These are phyloP conservation scores for Boletus smithii DNA, from an alignment of 1,284 basidiomycete species.

Conservation along the genomic window DNA sequence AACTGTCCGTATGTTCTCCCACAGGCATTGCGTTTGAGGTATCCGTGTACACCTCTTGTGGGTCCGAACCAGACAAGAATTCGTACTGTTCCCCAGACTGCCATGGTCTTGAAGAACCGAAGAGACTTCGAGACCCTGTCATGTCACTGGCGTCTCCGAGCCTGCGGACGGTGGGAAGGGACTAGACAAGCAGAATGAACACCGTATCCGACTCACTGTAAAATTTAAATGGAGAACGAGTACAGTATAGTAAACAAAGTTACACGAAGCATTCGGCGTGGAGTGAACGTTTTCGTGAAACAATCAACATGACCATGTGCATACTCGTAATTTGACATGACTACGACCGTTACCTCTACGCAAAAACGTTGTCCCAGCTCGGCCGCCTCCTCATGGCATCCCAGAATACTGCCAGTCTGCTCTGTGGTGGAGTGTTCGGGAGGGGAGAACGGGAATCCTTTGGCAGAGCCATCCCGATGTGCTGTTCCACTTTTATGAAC, in stretches of 20 bases:
- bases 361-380: slow-evolving; percentile 71
- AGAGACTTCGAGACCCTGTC: slow-evolving; percentile 13
- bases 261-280: no score
- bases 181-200: background rate
- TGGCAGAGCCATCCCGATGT: slow-evolving; percentile 43
- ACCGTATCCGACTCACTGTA: no score
- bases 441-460: slow-evolving; percentile 39
- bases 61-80: slow-evolving; percentile 17
- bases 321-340: background rate
- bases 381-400: slow-evolving; percentile 57
- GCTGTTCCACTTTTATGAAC: slow-evolving; percentile 48
- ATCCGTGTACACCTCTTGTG: slow-evolving; percentile 12
- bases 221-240: no score
- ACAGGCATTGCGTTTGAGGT: slow-evolving; percentile 5
- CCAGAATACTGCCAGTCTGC: slow-evolving; percentile 63
- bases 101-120: slow-evolving; percentile 13
- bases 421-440: slow-evolving; percentile 28
- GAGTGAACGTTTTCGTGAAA: background rate
- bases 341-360: slow-evolving; percentile 6
- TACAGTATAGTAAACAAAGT: no score
- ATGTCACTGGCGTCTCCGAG: slow-evolving; percentile 13
- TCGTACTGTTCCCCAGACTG: slow-evolving; percentile 27
- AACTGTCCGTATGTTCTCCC: slow-evolving; percentile 10
- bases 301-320: no score
- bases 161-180: slow-evolving; percentile 12